Percentiles rank a stretch among this genome's conserved stretches.
Conservation (phyloP, 2,329 filamentous ascomycete species). For the Penicillium sp. region DNA sequence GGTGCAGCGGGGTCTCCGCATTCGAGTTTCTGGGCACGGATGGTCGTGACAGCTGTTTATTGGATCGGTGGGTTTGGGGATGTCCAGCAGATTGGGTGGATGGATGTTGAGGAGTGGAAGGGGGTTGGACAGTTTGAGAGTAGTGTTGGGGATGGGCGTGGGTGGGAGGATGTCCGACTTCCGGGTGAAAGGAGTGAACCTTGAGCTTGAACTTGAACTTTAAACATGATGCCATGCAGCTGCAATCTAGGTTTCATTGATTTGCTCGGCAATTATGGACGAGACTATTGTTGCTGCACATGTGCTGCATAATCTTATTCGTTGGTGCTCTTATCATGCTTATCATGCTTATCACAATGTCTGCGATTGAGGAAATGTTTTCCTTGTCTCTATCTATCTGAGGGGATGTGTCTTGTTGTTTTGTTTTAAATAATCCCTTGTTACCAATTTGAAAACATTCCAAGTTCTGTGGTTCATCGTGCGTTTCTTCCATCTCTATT, state of each 20-base stretch:
- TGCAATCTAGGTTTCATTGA: no score
- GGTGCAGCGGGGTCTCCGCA: constrained; percentile 71
- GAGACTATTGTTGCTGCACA: not conserved
- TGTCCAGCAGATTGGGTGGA: constrained; percentile 93
- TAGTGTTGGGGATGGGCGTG: constrained; percentile 62
- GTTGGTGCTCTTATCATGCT: constrained; percentile 7
- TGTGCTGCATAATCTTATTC: constrained; percentile 2
- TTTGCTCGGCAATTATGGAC: not conserved
- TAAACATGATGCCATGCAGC: no score
- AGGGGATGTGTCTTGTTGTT: not conserved
- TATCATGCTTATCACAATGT: constrained; percentile 9
- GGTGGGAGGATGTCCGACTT: constrained; percentile 45
- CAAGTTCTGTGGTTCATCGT: not conserved
- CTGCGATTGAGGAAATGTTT: not conserved
- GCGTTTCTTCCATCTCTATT: not conserved
- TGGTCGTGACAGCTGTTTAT: constrained; percentile 84
- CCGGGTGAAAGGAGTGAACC: constrained; percentile 37
- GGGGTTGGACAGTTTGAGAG: constrained; percentile 70
- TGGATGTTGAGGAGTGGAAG: constrained; percentile 76
- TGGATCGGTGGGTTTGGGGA: constrained; percentile 97
- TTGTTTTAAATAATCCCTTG: not conserved
- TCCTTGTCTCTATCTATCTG: not conserved
- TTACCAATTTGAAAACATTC: not conserved
- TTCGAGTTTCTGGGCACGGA: constrained; percentile 73
- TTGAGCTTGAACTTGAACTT: no score